A percentile compares a stretch with the other conserved stretches of the same genome.
phyloP scores from a whole-genome alignment of 768 basidiomycete genomes.

The Lactarius akahatsu region DNA sequence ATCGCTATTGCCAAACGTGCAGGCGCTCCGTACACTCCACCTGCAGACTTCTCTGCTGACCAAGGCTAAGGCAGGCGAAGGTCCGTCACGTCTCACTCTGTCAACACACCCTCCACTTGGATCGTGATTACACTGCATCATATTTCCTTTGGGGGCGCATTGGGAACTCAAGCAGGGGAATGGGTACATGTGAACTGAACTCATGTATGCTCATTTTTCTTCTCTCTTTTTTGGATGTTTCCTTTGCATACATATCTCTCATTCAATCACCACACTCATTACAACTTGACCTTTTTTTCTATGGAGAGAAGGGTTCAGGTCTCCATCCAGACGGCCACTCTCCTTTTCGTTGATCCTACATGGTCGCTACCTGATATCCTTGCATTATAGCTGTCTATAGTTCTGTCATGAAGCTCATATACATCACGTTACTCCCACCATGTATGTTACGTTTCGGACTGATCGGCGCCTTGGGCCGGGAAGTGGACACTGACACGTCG shows the following conservation, averaged over 20 bases:
- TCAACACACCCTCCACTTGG: slow-evolving; percentile 33
- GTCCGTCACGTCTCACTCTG: slow-evolving; percentile 33
- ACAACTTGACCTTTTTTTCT: neutral
- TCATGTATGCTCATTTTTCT: neutral
- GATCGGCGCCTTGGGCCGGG: no score
- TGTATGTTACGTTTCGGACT: no score
- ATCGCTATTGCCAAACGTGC: slow-evolving; percentile 32
- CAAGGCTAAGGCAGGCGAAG: slow-evolving; percentile 39
- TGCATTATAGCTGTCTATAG: neutral
- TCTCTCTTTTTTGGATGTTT: neutral
- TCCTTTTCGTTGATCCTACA: no score
- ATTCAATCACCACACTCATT: neutral
- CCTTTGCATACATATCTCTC: neutral
- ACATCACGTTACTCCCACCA: no score
- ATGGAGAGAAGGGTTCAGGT: neutral
- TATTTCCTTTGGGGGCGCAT: slow-evolving; percentile 35
- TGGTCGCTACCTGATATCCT: neutral
- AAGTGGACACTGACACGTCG: no score
- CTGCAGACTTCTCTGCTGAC: slow-evolving; percentile 41
- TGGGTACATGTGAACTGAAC: slow-evolving; percentile 10
- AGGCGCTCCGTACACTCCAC: slow-evolving; percentile 33
- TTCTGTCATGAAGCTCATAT: neutral
- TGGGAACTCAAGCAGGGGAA: slow-evolving; percentile 28
- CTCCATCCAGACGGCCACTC: neutral
- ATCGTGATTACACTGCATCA: slow-evolving; percentile 30